Percentiles rank a stretch among this genome's conserved stretches.
Evolutionary conservation across 345 rosid species (phyloP).

Genomic region (Orychophragmus violaceus): DNA sequence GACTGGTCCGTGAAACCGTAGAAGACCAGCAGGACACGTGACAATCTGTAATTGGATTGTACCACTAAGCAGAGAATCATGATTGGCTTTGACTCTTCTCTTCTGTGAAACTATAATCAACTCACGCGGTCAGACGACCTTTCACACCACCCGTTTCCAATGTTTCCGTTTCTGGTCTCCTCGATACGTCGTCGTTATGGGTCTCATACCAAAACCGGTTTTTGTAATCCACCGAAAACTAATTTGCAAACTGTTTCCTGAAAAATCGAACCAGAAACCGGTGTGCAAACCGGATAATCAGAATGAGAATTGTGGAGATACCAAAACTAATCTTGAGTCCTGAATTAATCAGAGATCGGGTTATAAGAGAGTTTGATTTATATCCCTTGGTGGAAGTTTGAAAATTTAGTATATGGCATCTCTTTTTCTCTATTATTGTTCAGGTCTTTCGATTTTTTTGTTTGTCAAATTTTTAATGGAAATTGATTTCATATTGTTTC

Average conservation of each 20-base stretch:
- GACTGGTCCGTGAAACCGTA: conserved; percentile 20
- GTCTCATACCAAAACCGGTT: not conserved
- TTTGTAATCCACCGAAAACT: not conserved
- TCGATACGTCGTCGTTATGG: not conserved
- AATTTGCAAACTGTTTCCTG: not conserved
- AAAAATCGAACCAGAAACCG: not conserved
- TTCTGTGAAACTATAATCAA: not conserved
- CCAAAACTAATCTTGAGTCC: too few species aligned
- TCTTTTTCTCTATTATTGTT: too few species aligned
- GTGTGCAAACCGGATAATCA: too few species aligned
- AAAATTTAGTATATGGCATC: too few species aligned
- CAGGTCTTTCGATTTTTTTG: too few species aligned
- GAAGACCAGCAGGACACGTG: conserved; percentile 5
- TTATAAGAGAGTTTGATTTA: too few species aligned
- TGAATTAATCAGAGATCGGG: too few species aligned
- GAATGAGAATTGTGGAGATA: too few species aligned
- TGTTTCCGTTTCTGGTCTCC: conserved; percentile 18
- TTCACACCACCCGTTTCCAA: conserved; percentile 24
- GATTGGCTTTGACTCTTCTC: conserved; percentile 22
- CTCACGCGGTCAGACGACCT: conserved; percentile 13
- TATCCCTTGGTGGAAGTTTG: too few species aligned
- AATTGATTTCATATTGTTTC: too few species aligned
- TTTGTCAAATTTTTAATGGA: too few species aligned
- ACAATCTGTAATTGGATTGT: not conserved
- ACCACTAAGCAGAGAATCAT: conserved; percentile 10